Percentiles rank a stretch among this genome's conserved stretches.
Evolutionary conservation across 306 rosid species (phyloP).

Genomic region (Cicer bijugum): DNA sequence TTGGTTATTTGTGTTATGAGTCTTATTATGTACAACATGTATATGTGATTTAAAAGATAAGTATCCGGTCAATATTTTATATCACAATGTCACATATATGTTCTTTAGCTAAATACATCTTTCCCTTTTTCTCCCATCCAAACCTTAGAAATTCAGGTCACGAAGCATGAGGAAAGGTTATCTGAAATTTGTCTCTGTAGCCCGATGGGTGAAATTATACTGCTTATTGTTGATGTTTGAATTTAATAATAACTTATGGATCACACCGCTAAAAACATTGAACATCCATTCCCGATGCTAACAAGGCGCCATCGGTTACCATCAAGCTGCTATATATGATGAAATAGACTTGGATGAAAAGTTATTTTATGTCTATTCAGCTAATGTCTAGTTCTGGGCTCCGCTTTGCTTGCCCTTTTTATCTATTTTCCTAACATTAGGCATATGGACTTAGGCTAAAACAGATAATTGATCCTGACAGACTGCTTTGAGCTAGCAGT

Average conservation of each 20-base stretch:
- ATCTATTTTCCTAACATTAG: not conserved
- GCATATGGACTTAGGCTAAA: not conserved
- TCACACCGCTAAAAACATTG: not conserved
- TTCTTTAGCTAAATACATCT: constrained; percentile 5
- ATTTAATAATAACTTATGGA: constrained; percentile 24
- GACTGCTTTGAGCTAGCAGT: not conserved
- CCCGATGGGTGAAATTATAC: constrained; percentile 3
- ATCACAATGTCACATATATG: not conserved
- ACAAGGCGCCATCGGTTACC: not conserved
- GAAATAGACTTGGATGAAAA: too few species aligned
- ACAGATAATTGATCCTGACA: not conserved
- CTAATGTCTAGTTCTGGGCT: too few species aligned
- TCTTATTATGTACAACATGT: constrained; percentile 7
- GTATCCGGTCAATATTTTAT: constrained; percentile 3
- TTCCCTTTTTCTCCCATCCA: constrained; percentile 19
- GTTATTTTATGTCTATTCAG: too few species aligned
- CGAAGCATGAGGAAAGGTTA: not conserved
- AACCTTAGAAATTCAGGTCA: constrained; percentile 19
- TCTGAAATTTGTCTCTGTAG: constrained; percentile 13
- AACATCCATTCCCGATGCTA: not conserved
- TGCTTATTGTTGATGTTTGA: constrained; percentile 27
- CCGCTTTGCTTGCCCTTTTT: too few species aligned
- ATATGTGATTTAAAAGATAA: constrained; percentile 3
- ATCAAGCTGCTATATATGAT: not conserved
- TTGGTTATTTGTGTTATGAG: constrained; percentile 16